These are phyloP conservation scores for Ordospora colligata DNA, from an alignment of 371 early-diverging fungal species.

Conservation along the genomic window DNA sequence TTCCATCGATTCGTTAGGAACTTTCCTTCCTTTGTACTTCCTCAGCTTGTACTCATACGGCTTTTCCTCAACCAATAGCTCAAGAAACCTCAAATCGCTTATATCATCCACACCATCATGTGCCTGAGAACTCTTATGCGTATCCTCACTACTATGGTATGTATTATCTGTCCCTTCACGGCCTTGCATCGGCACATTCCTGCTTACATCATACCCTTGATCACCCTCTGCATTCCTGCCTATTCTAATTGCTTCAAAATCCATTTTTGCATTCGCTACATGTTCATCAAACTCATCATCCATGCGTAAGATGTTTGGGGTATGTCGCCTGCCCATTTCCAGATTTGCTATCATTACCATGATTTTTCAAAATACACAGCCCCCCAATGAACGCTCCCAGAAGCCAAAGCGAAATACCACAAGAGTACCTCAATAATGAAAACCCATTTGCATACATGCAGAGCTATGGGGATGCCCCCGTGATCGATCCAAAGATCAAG, in stretches of 20 bases:
- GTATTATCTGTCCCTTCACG: no score
- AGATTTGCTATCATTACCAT: background rate
- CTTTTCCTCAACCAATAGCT: slow-evolving; percentile 37
- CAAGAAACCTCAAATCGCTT: slow-evolving; percentile 29
- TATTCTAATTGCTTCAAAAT: no score
- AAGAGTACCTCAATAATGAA: slow-evolving; percentile 48
- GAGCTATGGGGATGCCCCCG: slow-evolving; percentile 22
- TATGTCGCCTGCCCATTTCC: background rate
- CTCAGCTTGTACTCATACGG: slow-evolving; percentile 59
- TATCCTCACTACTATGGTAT: no score
- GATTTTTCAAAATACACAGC: background rate
- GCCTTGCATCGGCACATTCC: no score
- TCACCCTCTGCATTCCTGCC: no score
- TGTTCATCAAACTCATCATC: background rate
- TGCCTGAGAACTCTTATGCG: no score
- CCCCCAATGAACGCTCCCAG: slow-evolving; percentile 1
- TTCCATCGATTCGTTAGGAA: slow-evolving; percentile 40
- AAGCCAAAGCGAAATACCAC: slow-evolving; percentile 22
- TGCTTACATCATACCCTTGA: no score
- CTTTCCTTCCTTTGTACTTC: slow-evolving; percentile 48
- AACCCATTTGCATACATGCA: slow-evolving; percentile 47
- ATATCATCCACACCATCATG: background rate
- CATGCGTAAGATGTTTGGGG: slow-evolving; percentile 3
- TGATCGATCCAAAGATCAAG: slow-evolving; percentile 19
- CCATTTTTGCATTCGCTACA: background rate